Conservation (phyloP, 177 flowering plant species). For the Telopea speciosissima region DNA sequence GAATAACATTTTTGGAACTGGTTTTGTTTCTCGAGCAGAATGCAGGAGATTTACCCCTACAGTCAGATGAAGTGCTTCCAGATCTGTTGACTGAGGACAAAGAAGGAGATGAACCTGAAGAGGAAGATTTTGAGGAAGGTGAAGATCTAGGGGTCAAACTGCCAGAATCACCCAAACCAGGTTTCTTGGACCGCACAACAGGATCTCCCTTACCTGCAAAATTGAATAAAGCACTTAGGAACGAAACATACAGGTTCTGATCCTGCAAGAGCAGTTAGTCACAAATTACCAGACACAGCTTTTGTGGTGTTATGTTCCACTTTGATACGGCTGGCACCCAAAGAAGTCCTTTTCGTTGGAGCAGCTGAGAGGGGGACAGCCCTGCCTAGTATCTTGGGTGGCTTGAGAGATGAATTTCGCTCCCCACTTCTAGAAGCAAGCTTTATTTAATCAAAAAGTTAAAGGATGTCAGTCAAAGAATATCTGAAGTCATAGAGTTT, state of each 20-base stretch:
- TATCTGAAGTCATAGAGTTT: neutral
- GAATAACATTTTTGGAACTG: constrained; percentile 22
- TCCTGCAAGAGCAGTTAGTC: neutral
- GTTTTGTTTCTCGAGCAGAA: constrained; percentile 25
- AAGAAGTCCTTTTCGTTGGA: constrained; percentile 47
- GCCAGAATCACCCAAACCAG: constrained; percentile 22
- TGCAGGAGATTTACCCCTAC: constrained; percentile 24
- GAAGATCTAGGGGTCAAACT: constrained; percentile 32
- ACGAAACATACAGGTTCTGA: neutral
- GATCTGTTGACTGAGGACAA: constrained; percentile 37
- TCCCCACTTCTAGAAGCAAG: constrained; percentile 25
- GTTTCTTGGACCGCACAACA: constrained; percentile 21
- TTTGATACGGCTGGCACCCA: constrained; percentile 34
- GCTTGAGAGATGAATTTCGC: constrained; percentile 33
- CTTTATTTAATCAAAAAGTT: constrained; percentile 15
- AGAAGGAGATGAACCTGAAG: constrained; percentile 29
- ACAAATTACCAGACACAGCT: constrained; percentile 24
- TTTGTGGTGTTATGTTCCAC: constrained; percentile 29
- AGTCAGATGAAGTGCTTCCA: constrained; percentile 38
- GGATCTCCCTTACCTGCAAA: constrained; percentile 27
- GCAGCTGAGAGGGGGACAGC: constrained; percentile 26
- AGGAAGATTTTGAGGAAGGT: constrained; percentile 27
- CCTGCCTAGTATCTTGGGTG: constrained; percentile 37
- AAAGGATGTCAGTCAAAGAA: constrained; percentile 12
- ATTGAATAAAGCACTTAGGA: neutral